These are phyloP conservation scores for Xylaria sp. DNA, from an alignment of 2,329 filamentous ascomycete genomes.

Conservation along the genomic window DNA sequence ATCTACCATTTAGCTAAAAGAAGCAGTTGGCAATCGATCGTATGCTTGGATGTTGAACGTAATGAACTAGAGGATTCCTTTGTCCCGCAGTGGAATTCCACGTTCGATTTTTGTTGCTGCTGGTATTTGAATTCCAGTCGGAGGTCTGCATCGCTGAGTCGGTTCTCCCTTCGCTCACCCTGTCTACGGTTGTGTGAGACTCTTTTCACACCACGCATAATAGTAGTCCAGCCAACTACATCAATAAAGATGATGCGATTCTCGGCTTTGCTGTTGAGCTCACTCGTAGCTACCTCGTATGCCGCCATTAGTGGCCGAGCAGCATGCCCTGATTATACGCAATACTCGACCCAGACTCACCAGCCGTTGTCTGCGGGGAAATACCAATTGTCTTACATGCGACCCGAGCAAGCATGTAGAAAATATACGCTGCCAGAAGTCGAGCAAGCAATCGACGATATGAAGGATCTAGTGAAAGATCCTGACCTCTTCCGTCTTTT, in stretches of 20 bases:
- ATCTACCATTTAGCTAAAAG: conserved; percentile 10
- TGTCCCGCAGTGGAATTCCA: conserved; percentile 4
- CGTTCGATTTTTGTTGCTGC: background rate
- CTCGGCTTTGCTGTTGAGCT: conserved; percentile 31
- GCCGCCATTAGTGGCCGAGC: conserved; percentile 34
- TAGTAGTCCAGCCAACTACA: background rate
- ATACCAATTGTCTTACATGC: conserved; percentile 81
- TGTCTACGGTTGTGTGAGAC: background rate
- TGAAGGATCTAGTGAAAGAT: conserved; percentile 77
- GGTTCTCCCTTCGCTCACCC: conserved; percentile 7
- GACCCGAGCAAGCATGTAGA: conserved; percentile 79
- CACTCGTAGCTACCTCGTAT: conserved; percentile 30
- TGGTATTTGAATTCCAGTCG: conserved; percentile 11
- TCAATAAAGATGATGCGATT: conserved; percentile 27
- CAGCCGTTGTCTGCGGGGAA: conserved; percentile 80
- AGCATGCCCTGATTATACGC: conserved; percentile 72
- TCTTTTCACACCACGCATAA: conserved; percentile 1
- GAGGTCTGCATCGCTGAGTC: conserved; percentile 6
- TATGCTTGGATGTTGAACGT: background rate
- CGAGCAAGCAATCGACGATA: conserved; percentile 77
- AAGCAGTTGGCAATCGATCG: conserved; percentile 23
- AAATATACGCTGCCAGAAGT: conserved; percentile 83
- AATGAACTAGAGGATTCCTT: conserved; percentile 15
- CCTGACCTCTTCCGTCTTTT: conserved; percentile 79
- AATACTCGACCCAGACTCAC: conserved; percentile 69